Percentiles rank a stretch among this genome's conserved stretches.
phyloP scores from a whole-genome alignment of 257 asterid species.

The Eucommia ulmoides region DNA sequence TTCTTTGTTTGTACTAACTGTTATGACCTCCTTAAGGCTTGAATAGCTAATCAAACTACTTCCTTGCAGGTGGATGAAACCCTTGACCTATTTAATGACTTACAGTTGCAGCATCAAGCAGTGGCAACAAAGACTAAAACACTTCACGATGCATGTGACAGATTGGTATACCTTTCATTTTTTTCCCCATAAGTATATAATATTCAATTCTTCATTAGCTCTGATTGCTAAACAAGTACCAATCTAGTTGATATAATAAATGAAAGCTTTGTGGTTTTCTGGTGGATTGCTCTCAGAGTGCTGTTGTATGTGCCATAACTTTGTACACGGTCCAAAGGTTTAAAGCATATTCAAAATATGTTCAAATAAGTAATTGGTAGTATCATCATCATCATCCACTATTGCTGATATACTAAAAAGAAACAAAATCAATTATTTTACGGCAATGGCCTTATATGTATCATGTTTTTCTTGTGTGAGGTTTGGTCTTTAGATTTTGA shows the following conservation, averaged over 20 bases:
- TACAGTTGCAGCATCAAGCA: constrained; percentile 92
- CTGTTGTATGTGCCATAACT: background rate
- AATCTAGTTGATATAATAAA: background rate
- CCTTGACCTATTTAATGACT: constrained; percentile 79
- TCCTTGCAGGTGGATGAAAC: constrained; percentile 88
- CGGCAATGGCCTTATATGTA: background rate
- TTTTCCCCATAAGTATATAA: constrained; percentile 2
- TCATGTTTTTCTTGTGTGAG: background rate
- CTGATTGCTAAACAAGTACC: background rate
- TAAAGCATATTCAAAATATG: background rate
- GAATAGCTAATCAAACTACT: constrained; percentile 10
- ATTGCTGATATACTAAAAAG: no score
- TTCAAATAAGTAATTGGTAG: background rate
- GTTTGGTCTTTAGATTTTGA: background rate
- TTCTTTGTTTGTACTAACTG: background rate
- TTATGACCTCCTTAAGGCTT: constrained; percentile 6
- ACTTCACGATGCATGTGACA: constrained; percentile 96
- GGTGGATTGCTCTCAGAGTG: no score
- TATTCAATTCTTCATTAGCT: background rate
- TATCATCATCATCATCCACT: background rate
- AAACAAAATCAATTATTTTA: background rate
- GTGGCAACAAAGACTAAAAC: constrained; percentile 96
- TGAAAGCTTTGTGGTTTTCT: background rate
- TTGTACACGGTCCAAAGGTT: background rate
- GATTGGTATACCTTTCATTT: constrained; percentile 53